These are phyloP conservation scores for Wallacemonas sp. DNA, from an alignment of 208 protist species.

Conservation along the genomic window DNA sequence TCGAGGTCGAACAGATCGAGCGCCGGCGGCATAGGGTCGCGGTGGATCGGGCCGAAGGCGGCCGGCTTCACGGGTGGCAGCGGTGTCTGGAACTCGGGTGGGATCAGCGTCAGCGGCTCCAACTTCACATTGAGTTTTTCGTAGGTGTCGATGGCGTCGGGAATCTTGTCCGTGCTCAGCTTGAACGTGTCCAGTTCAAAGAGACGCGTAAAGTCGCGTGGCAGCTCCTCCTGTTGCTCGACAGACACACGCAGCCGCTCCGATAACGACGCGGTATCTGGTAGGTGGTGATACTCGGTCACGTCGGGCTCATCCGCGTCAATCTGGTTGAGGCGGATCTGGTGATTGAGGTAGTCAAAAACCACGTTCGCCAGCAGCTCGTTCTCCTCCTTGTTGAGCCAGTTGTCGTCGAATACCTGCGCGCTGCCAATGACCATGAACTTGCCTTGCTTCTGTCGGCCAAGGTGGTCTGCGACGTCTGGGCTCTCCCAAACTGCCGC, in stretches of 20 bases:
- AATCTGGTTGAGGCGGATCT: constrained; percentile 92
- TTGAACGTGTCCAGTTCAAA: constrained; percentile 94
- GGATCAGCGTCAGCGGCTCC: constrained; percentile 94
- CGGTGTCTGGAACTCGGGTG: constrained; percentile 94
- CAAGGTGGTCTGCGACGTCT: constrained; percentile 68
- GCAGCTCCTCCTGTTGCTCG: constrained; percentile 95
- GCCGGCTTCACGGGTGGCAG: constrained; percentile 94
- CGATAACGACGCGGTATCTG: constrained; percentile 93
- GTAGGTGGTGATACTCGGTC: constrained; percentile 94
- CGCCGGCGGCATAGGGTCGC: constrained; percentile 87
- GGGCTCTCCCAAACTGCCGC: constrained; percentile 75
- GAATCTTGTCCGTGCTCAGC: constrained; percentile 94
- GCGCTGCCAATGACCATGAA: constrained; percentile 89
- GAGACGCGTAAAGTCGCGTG: constrained; percentile 93
- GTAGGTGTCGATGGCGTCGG: constrained; percentile 91
- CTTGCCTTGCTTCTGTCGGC: constrained; percentile 83
- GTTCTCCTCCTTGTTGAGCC: constrained; percentile 95
- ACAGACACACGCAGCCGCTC: constrained; percentile 92
- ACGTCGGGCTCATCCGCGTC: constrained; percentile 95
- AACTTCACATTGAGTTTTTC: constrained; percentile 92
- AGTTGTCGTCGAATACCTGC: constrained; percentile 92
- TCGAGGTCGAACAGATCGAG: constrained; percentile 97
- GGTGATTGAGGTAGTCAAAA: constrained; percentile 85
- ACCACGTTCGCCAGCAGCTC: constrained; percentile 80
- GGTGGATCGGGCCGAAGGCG: constrained; percentile 92